Evolutionary conservation across 495 filamentous ascomycete genomes (phyloP), one percentile per base, ranked within the genome.

Genomic region (Neurospora sp.): DNA sequence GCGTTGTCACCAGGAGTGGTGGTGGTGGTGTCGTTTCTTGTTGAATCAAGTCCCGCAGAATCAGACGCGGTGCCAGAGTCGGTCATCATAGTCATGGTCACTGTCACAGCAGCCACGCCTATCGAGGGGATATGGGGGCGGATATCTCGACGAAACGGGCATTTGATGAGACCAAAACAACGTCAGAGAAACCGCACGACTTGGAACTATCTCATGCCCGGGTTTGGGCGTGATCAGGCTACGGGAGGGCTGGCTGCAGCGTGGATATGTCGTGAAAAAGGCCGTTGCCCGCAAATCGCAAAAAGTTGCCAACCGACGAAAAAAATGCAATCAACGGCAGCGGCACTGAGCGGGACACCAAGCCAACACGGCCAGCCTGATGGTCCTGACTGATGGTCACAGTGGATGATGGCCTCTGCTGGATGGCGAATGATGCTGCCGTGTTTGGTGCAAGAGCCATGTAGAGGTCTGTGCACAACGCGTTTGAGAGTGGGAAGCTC

Each of bases 111-210:
- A 66, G 54, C 54, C 54, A 66, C 54, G 54, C 54, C 54, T 66
- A 66, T 18, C 14, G 75, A 76, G 79, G 79, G 74, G 78, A 75
- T 74, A 75, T 75, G 77, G 79, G 77, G 80, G 80, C 91, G 89
- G 86, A 84, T 85, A 89, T 88, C 88, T 88, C 87, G 84, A 87
- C 85, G 87, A 89, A 87, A 86, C 82, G 85, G 80, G 84, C 86
- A 88, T 91, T 81, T 86, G 88, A 83, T 78, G 78, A 71, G 78
- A 78, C 82, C 81, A 91, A 89, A 88, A 82, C 80, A 84, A 85
- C 84, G 89, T 94, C 91, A 89, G 86, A 81, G 78, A 84, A 89
- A 86, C 85, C 87, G 81, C 85, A 81, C 76, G 77, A 79, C 77
- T 82, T 83, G 83, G 83, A 81, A 74, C 77, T 88, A 79, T 83